A percentile compares a stretch with the other conserved stretches of the same genome.
Conservation (phyloP, 225 moss, liverwort and hornwort genomes). For the Marchantia polymorpha region DNA sequence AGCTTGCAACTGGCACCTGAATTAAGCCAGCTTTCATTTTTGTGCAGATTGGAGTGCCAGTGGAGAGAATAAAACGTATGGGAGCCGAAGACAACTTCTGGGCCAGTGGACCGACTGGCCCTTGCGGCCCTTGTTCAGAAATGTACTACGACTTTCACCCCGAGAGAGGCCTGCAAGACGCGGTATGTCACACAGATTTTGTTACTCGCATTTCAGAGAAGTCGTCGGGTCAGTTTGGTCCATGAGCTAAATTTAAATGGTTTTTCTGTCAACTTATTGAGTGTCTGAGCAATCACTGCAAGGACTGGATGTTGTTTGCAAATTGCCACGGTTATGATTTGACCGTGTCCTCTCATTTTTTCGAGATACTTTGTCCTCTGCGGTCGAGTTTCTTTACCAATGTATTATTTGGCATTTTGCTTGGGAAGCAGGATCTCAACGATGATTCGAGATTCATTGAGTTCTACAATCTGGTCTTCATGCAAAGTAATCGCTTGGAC, state of each 20-base stretch:
- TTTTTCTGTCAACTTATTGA: too few species aligned
- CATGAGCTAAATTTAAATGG: too few species aligned
- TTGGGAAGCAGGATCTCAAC: slow-evolving; percentile 63
- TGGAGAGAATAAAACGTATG: slow-evolving; percentile 82
- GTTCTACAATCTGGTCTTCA: slow-evolving; percentile 92
- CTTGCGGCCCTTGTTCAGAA: slow-evolving; percentile 98
- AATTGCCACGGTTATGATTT: too few species aligned
- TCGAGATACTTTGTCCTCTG: too few species aligned
- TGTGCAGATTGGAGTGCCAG: slow-evolving; percentile 74
- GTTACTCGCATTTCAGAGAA: neutral
- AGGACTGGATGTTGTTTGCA: too few species aligned
- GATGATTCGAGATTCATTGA: slow-evolving; percentile 91
- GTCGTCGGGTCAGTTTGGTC: too few species aligned
- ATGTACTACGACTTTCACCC: slow-evolving; percentile 97
- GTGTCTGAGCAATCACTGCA: too few species aligned
- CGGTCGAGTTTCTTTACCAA: neutral
- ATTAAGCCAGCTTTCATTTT: neutral
- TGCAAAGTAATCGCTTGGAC: slow-evolving; percentile 81
- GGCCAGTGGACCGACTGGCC: slow-evolving; percentile 92
- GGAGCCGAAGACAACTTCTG: slow-evolving; percentile 97
- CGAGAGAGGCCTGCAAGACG: slow-evolving; percentile 61
- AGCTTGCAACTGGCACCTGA: neutral
- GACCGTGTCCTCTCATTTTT: too few species aligned
- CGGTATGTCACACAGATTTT: slow-evolving; percentile 37
- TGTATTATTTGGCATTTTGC: too few species aligned